phyloP scores from a whole-genome alignment of 371 early-diverging fungal genomes.

The Mucor velutinosus region DNA sequence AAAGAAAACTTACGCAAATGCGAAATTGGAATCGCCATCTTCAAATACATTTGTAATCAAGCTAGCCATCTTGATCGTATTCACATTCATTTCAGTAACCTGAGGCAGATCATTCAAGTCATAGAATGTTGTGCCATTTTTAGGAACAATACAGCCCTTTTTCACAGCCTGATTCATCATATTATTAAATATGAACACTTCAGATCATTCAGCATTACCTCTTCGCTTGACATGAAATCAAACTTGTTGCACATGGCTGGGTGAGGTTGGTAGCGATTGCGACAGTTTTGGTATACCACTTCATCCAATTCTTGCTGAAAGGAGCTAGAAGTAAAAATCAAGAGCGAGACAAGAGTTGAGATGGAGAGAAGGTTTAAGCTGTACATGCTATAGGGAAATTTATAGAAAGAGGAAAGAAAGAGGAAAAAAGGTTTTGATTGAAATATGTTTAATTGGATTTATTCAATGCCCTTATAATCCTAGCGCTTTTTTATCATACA shows the following conservation, averaged over 20 bases:
- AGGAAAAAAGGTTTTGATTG: background rate
- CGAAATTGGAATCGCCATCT: constrained; percentile 31
- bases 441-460: constrained; percentile 1
- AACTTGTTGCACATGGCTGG: constrained; percentile 23
- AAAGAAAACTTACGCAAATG: constrained; percentile 33
- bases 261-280: constrained; percentile 5
- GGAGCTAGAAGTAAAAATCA: background rate
- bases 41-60: constrained; percentile 49
- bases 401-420: background rate
- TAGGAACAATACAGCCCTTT: constrained; percentile 23
- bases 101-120: constrained; percentile 29
- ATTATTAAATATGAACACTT: background rate
- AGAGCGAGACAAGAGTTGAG: background rate
- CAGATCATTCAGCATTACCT: constrained; percentile 6
- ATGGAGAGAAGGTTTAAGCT: constrained; percentile 8
- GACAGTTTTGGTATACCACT: constrained; percentile 16
- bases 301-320: background rate
- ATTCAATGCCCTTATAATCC: background rate
- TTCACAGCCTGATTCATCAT: constrained; percentile 7
- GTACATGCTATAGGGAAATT: background rate
- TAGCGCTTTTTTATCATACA: background rate
- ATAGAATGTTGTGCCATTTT: constrained; percentile 35
- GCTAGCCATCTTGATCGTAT: constrained; percentile 27
- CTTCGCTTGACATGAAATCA: constrained; percentile 19
- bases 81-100: constrained; percentile 8